Evolutionary conservation across 2,329 filamentous ascomycete species (phyloP), one percentile per base, ranked within the genome.

Genomic region (Scytalidium lignicola): DNA sequence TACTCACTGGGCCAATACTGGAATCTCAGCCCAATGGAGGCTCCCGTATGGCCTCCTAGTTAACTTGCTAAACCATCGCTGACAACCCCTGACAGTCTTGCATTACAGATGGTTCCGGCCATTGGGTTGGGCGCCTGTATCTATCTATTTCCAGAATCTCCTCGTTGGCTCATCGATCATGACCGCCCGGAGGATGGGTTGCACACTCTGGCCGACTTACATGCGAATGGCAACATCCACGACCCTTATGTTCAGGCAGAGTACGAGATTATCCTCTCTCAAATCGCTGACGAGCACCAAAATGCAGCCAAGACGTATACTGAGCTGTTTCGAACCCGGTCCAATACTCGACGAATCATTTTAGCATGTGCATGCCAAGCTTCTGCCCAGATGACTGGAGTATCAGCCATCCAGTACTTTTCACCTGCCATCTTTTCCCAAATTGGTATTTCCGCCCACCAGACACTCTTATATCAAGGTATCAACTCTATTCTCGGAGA

Each of bases 371-470:
- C 85, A 1, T 69, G 90, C 1, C 87, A 90, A 63, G 86, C 82
- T 0, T 81, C 79, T 0, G 74, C 84, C 2, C 87, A 90, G 64
- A 88, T 91, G 83, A 90, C 86, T 0, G 87, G 86, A 55, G 83
- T 86, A 0, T 80, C 75, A 1, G 83, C 83, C 1, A 89, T 90
- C 55, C 86, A 90, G 62, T 90, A 90, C 66, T 90, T 85, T 66
- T 83, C 81, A 0, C 78, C 85, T 17, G 66, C 62, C 2, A 88
- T 88, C 56, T 89, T 86, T 66, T 69, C 66, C 1, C 78, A 87
- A 62, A 88, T 88, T 57, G 86, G 86, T 23, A 89, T 90, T 55
- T 65, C 68, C 0, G 75, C 77, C 23, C 71, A 80, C 47, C 75
- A 86, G 28, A 82, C 86, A 0, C 75, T 90, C 41, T 80, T 85